Percentiles rank a stretch among this genome's conserved stretches.
These are phyloP conservation scores for Rhizophora apiculata DNA, from an alignment of 345 rosid species.

Conservation along the genomic window DNA sequence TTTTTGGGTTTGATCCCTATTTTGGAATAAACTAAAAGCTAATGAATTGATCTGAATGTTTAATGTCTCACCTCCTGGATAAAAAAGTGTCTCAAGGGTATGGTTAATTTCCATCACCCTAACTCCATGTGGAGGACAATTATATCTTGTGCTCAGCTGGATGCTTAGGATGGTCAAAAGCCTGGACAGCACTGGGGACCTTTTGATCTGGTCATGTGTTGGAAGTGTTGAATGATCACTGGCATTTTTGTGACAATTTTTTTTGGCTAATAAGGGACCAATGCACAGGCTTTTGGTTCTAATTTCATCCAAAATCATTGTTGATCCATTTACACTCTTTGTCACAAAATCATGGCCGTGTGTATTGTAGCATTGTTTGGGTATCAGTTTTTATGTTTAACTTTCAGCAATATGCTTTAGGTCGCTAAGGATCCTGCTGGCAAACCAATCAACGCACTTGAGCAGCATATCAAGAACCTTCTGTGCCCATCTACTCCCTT, in stretches of 20 bases:
- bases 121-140: no score
- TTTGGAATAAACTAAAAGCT: neutral
- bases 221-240: neutral
- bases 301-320: no score
- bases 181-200: no score
- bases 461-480: slow-evolving; percentile 95
- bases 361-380: no score
- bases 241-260: neutral
- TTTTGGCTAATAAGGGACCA: no score
- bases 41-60: neutral
- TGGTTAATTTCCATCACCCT: neutral
- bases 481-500: slow-evolving; percentile 81
- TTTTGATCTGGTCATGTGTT: neutral
- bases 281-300: no score
- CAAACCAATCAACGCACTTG: slow-evolving; percentile 75
- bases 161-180: no score
- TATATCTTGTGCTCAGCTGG: no score
- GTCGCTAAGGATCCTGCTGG: slow-evolving; percentile 91
- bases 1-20: neutral
- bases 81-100: neutral
- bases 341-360: no score
- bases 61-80: neutral
- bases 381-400: neutral
- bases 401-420: slow-evolving; percentile 28
- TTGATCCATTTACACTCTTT: no score